Conservation (phyloP, 441 rosid species). For the Gossypium schwendimanii region DNA sequence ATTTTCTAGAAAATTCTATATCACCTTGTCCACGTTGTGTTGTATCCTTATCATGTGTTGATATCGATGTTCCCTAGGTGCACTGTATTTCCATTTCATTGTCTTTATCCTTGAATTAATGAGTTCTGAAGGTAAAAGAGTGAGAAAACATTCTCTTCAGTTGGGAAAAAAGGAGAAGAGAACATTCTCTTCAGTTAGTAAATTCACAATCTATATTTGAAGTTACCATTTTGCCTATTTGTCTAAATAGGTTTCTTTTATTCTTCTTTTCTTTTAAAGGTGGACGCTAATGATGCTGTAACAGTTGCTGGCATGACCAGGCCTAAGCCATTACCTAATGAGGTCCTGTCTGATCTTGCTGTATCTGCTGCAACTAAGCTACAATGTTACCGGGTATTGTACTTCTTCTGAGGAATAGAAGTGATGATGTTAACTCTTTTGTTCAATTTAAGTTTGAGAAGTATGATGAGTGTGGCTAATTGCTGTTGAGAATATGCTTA, state of each 20-base stretch:
- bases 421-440: background rate
- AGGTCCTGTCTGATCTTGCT: conserved; percentile 68
- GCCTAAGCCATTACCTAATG: conserved; percentile 69
- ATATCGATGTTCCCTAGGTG: background rate
- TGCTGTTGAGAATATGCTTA: background rate
- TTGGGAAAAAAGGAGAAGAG: background rate
- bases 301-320: conserved; percentile 76
- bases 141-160: background rate
- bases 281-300: conserved; percentile 85
- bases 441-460: conserved; percentile 3
- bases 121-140: background rate
- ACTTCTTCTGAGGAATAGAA: conserved; percentile 6
- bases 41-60: background rate
- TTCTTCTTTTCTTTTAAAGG: conserved; percentile 32
- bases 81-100: background rate
- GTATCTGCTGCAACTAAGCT: conserved; percentile 85
- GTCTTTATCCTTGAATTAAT: background rate
- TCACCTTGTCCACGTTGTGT: background rate
- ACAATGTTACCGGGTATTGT: conserved; percentile 73
- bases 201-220: background rate
- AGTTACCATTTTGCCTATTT: background rate
- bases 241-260: background rate
- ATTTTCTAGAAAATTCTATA: background rate
- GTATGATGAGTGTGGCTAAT: background rate
- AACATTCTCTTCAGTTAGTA: background rate